Conservation (phyloP, 2,329 filamentous ascomycete species). For the Claviceps africana region DNA sequence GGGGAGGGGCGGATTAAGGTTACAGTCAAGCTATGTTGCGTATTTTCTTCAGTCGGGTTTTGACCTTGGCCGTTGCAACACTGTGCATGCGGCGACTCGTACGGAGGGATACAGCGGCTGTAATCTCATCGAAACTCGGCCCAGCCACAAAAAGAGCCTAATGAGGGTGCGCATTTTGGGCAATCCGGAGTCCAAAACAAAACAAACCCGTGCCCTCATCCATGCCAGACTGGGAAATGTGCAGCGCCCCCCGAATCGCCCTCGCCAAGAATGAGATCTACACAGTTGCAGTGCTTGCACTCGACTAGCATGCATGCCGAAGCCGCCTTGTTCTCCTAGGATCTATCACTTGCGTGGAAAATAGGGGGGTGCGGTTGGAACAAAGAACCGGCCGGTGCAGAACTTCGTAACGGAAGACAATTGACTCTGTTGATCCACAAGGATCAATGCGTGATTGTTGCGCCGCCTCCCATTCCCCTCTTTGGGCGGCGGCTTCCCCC, state of each 20-base stretch:
- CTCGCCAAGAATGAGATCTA: neutral
- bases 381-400: neutral
- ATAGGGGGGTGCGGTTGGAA: neutral
- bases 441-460: neutral
- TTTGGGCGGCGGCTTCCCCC: too few species aligned
- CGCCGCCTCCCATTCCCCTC: neutral
- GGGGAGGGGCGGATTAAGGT: neutral
- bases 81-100: neutral
- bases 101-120: neutral
- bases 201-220: too few species aligned
- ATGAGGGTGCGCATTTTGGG: neutral
- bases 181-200: neutral
- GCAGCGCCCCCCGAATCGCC: neutral
- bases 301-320: neutral
- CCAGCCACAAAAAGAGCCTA: neutral
- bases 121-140: neutral
- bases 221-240: neutral
- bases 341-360: neutral
- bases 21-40: conserved; percentile 1
- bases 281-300: neutral
- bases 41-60: neutral
- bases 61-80: neutral
- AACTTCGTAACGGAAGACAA: neutral
- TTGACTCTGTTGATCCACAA: neutral
- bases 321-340: neutral